These are phyloP conservation scores for Agaricus sinodeliciosus DNA, from an alignment of 768 basidiomycete species.

Conservation along the genomic window DNA sequence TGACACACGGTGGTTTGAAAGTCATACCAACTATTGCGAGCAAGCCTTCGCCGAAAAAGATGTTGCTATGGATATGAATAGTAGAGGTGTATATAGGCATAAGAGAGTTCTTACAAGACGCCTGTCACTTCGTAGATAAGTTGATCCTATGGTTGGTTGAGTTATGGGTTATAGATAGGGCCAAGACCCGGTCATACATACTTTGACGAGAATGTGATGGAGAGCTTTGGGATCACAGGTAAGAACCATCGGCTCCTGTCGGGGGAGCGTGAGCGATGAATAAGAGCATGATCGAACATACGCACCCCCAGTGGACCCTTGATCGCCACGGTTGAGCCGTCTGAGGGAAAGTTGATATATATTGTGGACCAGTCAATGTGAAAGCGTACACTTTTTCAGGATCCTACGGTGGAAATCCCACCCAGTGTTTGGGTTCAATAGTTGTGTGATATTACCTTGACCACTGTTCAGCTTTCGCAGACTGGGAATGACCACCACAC, in stretches of 20 bases:
- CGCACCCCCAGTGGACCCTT: constrained; percentile 29
- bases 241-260: constrained; percentile 26
- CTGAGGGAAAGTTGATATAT: too few species aligned
- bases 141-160: constrained; percentile 28
- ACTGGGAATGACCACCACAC: too few species aligned
- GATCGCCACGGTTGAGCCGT: constrained; percentile 26
- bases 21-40: constrained; percentile 14
- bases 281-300: not conserved
- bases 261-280: not conserved
- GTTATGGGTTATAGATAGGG: too few species aligned
- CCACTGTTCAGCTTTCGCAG: too few species aligned
- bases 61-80: not conserved
- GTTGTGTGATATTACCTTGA: constrained; percentile 29
- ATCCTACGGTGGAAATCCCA: constrained; percentile 32
- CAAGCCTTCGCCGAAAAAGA: constrained; percentile 16
- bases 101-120: constrained; percentile 14
- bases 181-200: not conserved
- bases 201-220: constrained; percentile 38
- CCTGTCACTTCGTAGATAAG: constrained; percentile 22
- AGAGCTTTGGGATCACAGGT: constrained; percentile 38
- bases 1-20: too few species aligned
- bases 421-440: constrained; percentile 25
- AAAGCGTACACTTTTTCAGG: constrained; percentile 26
- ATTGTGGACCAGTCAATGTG: too few species aligned
- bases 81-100: not conserved